Evolutionary conservation across 306 rosid genomes (phyloP).

Genomic region (Acacia confusa): DNA sequence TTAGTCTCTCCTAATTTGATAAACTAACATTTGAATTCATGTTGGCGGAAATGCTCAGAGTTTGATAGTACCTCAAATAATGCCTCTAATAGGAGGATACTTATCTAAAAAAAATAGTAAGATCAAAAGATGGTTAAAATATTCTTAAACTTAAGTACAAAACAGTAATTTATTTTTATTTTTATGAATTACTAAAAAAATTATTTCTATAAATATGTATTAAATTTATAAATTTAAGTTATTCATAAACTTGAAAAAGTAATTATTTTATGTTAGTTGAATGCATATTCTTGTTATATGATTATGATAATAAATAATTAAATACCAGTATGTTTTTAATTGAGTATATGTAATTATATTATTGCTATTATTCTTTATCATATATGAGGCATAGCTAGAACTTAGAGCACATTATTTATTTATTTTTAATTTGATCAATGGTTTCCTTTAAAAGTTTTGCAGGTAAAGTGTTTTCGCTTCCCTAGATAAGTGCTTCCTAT

Average conservation of each 20-base stretch:
- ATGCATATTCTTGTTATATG: background rate
- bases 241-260: background rate
- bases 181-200: background rate
- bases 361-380: too few species aligned
- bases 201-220: background rate
- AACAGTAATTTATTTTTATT: background rate
- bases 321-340: background rate
- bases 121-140: background rate
- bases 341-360: background rate
- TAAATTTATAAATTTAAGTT: background rate
- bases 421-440: background rate
- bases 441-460: background rate
- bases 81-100: too few species aligned
- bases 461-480: too few species aligned
- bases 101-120: too few species aligned
- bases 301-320: background rate
- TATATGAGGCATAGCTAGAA: background rate
- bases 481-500: accelerated
- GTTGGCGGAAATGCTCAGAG: too few species aligned
- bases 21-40: too few species aligned
- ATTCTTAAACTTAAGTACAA: too few species aligned
- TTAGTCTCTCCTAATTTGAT: too few species aligned
- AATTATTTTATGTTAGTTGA: background rate
- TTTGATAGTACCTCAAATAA: too few species aligned
- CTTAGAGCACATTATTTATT: background rate